Percentiles rank a stretch among this genome's conserved stretches.
Conservation (phyloP, 2,329 filamentous ascomycete genomes). For the Fusarium subtropicale region DNA sequence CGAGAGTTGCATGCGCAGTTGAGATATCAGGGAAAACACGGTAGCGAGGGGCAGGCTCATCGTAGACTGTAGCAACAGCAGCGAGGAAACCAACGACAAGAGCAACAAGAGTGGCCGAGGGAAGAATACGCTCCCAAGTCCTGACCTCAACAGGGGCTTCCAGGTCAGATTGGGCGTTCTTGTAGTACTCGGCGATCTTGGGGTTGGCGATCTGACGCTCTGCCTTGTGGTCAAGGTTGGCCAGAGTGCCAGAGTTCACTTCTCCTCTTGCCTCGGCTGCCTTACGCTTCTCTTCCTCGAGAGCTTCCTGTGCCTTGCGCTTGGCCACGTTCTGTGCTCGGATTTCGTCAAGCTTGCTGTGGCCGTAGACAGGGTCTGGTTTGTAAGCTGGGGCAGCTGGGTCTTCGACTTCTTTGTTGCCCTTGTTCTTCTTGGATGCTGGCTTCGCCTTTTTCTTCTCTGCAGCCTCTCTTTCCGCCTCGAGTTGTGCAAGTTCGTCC, state of each 20-base stretch:
- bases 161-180: constrained; percentile 62
- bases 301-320: constrained; percentile 60
- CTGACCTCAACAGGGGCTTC: constrained; percentile 64
- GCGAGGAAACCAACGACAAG: constrained; percentile 59
- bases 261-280: constrained; percentile 57
- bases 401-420: constrained; percentile 24
- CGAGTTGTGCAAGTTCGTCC: constrained; percentile 68
- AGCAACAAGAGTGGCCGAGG: constrained; percentile 62
- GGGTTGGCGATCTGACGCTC: constrained; percentile 56
- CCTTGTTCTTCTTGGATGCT: constrained; percentile 40
- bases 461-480: constrained; percentile 52
- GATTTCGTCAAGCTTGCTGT: constrained; percentile 67
- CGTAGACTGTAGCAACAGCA: constrained; percentile 62
- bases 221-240: constrained; percentile 53
- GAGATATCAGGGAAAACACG: constrained; percentile 71
- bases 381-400: constrained; percentile 44
- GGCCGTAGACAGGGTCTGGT: constrained; percentile 66
- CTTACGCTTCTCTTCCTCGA: constrained; percentile 56
- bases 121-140: constrained; percentile 65
- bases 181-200: constrained; percentile 54
- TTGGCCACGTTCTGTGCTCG: constrained; percentile 64
- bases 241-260: constrained; percentile 55
- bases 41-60: constrained; percentile 62
- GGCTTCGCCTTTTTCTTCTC: constrained; percentile 39
- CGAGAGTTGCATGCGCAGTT: constrained; percentile 73